Evolutionary conservation across 495 filamentous ascomycete genomes (phyloP), one percentile per base, ranked within the genome.

Genomic region (Parmelia sp.): DNA sequence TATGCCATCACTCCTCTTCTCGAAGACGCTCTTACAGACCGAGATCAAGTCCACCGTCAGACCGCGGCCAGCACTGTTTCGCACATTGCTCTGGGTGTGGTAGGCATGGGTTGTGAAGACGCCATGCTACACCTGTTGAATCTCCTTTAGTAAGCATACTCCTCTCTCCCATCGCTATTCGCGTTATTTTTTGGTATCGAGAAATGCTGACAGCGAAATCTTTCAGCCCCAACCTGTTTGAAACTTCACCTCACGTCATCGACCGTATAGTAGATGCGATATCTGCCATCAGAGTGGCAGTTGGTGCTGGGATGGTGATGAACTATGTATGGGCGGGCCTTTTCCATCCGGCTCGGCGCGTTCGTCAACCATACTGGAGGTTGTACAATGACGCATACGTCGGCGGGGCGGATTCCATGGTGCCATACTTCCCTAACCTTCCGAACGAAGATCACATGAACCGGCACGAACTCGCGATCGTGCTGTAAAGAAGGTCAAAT

Each of bases 351-450:
- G 94, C 94, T 9, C 83, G 95, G 55, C 97, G 97, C 76, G 94
- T 99, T 39, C 82, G 94, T 60, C 83, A 82, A 61, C 93, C 95
- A 33, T 97, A 96, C 75, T 97, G 92, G 91, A 79, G 93, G 45
- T 75, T 97, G 40, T 97, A 98, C 76, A 98, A 98, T 70, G 90
- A 96, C 74, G 89, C 90, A n/a, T 97, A 97, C 74, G 94, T 97
- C 60, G 91, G 95, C 69, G 84, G 80, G 39, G 93, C 93, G 25
- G 95, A 99, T 76, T 84, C 90, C 17, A 93, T 99, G 84, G 87
- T 99, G 33, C 95, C 95, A 12, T 97, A 96, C 71, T 99, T 96
- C 73, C 92, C 91, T 0, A 86, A 85, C 60, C 74, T 96, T 19
- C 49, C 49, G 68, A 86, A 88, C 59, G 88, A 91, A 63, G 90